Base-by-base conservation (phyloP, 2,329 filamentous ascomycete species). In the Dichotomopilus funicola region DNA sequence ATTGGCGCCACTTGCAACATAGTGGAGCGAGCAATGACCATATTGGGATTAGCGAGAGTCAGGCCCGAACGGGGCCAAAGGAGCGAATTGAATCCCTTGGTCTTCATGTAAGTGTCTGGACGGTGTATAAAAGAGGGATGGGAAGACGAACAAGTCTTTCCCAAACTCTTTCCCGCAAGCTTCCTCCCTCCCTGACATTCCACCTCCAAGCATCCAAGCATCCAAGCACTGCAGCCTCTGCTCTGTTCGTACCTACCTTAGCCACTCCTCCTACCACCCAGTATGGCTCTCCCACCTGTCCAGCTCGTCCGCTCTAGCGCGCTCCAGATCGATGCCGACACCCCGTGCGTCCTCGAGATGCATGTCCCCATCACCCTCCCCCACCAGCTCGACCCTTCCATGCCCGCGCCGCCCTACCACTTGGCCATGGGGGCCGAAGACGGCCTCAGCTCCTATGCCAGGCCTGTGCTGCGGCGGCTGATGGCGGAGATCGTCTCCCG, bases 371-470 rank as follows among this genome's bases (percentile, higher is more conserved):
- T 54, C 38, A 10, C 33, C 13, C 44, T 49, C 33, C 44, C 45
- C 19, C 51, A 54, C 33, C 37, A 12, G 1, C 38, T 54, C 38
- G 45, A 49, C 38, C 51, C 51, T 33, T 54, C 51, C 2, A n/a
- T 54, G 12, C 51, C 51, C 4, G 45, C 51, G 38, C 51, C 45
- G 38, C 51, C 51, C 13, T 54, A 54, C 45, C 51, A 49, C 33
- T 3, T 35, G 13, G 42, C 33, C 49, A 46, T 10, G 36, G 11
- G 40, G 37, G 44, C 37, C 37, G 43, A 48, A 27, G 19, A 19
- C 37, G 31, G 19, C 43, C 51, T 31, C 36, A 13, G 35, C 37
- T 6, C 5, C 31, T 33, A 49, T 37, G 51, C 51, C 31, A 48
- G 48, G 31, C 51, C 51, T 13, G 11, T 53, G 31, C 12, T 49